Evolutionary conservation across 169 alveolate genomes (phyloP).

Genomic region (Plasmodium relictum): DNA sequence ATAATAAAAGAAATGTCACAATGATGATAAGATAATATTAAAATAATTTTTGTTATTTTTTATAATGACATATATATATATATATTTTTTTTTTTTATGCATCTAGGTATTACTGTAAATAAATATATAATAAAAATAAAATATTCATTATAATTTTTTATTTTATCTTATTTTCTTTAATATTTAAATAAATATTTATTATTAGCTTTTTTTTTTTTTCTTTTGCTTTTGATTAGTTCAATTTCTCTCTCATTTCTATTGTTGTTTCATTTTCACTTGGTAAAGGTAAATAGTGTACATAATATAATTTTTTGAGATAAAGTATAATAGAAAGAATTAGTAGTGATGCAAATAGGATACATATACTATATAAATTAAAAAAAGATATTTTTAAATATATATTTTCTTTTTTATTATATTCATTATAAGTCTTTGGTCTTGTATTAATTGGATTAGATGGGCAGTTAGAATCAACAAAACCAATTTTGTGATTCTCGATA

Average conservation of each 20-base stretch:
- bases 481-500: conserved; percentile 73
- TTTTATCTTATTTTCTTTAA: neutral
- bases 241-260: neutral
- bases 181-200: neutral
- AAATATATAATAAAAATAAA: neutral
- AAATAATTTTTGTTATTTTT: too few relatives aligned
- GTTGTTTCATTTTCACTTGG: neutral
- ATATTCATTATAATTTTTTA: neutral
- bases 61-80: too few relatives aligned
- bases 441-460: conserved; percentile 38
- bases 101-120: neutral
- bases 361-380: conserved; percentile 37
- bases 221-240: neutral
- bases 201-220: neutral
- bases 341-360: conserved; percentile 22
- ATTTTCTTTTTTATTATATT: conserved; percentile 60
- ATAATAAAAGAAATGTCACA: too few relatives aligned
- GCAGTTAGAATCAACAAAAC: conserved; percentile 71
- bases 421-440: conserved; percentile 76
- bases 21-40: neutral
- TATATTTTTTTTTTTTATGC: too few relatives aligned
- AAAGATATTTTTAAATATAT: conserved; percentile 25
- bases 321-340: conserved; percentile 29
- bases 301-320: conserved; percentile 19
- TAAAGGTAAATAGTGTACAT: conserved; percentile 20